A percentile compares a stretch with the other conserved stretches of the same genome.
phyloP scores from a whole-genome alignment of 441 rosid genomes.

The Arabidopsis lyrata region DNA sequence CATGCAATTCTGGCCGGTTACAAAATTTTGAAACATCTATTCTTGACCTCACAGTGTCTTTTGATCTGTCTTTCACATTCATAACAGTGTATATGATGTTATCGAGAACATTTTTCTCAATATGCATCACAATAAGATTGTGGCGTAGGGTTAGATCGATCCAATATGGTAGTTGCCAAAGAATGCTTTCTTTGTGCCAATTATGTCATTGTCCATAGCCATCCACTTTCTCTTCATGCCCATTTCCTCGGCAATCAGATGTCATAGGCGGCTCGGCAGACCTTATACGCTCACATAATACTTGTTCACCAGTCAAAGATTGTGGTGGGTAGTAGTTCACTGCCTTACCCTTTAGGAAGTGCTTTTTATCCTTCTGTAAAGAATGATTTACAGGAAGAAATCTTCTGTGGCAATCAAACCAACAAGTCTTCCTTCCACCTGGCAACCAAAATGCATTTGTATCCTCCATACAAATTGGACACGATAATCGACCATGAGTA shows the following conservation, averaged over 20 bases:
- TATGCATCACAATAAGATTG: not conserved
- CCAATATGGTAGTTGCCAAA: not conserved
- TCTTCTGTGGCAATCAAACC: not conserved
- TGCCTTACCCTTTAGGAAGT: no score
- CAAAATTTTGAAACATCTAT: no score
- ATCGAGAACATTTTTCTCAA: not conserved
- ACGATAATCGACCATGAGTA: no score
- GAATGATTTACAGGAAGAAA: not conserved
- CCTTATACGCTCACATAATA: not conserved
- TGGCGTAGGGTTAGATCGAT: not conserved
- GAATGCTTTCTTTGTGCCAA: not conserved
- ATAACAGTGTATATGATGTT: not conserved
- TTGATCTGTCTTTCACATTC: not conserved
- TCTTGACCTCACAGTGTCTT: not conserved
- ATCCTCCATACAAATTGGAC: no score
- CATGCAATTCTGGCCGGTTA: no score
- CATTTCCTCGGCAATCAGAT: not conserved
- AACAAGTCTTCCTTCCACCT: no score
- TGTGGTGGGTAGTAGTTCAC: not conserved
- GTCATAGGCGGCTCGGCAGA: not conserved
- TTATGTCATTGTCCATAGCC: not conserved
- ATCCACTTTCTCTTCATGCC: fast-evolving
- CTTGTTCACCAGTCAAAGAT: fast-evolving
- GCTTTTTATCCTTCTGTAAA: not conserved
- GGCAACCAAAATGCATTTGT: no score